phyloP scores from a whole-genome alignment of 2,329 filamentous ascomycete genomes.

The Trichothecium roseum region DNA sequence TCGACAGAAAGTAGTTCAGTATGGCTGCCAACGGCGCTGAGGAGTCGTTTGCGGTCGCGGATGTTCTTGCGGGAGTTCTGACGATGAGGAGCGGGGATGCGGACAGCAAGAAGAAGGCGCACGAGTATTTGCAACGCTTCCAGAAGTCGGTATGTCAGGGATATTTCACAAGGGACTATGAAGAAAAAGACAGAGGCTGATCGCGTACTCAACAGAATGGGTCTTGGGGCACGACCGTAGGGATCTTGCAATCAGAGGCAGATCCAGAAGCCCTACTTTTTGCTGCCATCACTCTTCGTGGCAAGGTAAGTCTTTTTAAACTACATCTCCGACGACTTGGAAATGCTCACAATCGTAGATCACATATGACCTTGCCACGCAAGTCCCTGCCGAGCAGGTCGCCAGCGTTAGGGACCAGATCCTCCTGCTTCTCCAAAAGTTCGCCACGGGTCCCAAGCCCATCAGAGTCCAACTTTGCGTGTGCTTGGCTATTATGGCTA shows the following conservation, averaged over 20 bases:
- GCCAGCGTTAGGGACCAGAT: constrained; percentile 74
- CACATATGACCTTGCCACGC: constrained; percentile 80
- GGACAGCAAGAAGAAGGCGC: constrained; percentile 77
- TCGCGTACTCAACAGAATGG: constrained; percentile 50
- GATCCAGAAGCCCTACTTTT: constrained; percentile 85
- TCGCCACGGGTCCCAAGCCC: constrained; percentile 70
- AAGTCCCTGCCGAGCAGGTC: constrained; percentile 68
- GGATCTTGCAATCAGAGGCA: constrained; percentile 72
- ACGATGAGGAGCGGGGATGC: constrained; percentile 84
- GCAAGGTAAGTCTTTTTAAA: constrained; percentile 57
- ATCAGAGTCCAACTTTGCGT: constrained; percentile 90
- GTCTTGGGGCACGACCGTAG: constrained; percentile 83
- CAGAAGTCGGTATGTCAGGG: constrained; percentile 75
- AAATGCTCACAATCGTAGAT: constrained; percentile 48
- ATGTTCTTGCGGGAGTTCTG: constrained; percentile 75
- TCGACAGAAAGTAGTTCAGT: constrained; percentile 10
- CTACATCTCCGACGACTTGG: constrained; percentile 1
- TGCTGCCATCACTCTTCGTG: constrained; percentile 91
- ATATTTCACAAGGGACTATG: not conserved
- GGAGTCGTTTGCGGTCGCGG: constrained; percentile 63
- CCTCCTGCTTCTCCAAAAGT: constrained; percentile 69
- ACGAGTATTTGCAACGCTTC: constrained; percentile 85
- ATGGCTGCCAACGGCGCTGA: constrained; percentile 60
- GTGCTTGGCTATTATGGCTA: constrained; percentile 85
- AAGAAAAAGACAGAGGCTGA: not conserved